A percentile compares a stretch with the other conserved stretches of the same genome.
Evolutionary conservation across 805 yeast genomes (phyloP).

Genomic region (Dipodascus albidus): DNA sequence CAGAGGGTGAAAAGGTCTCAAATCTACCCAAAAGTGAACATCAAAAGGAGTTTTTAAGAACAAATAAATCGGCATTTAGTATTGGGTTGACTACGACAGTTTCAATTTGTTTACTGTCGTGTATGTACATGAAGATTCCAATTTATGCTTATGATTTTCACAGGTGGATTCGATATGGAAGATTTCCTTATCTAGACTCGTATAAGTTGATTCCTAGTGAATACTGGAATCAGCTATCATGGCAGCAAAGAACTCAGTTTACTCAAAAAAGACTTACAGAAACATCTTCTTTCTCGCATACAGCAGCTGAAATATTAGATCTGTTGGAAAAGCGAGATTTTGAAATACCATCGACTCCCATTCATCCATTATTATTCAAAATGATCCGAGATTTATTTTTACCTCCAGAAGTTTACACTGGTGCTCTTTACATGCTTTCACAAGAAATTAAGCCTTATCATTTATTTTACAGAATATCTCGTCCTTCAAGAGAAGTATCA

Average conservation of each 20-base stretch:
- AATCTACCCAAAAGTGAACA: slow-evolving; percentile 30
- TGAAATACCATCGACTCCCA: slow-evolving; percentile 16
- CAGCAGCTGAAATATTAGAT: neutral
- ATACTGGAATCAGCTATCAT: neutral
- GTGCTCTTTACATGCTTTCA: slow-evolving; percentile 23
- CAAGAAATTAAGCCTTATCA: neutral
- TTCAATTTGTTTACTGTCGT: slow-evolving; percentile 22
- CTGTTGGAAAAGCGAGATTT: neutral
- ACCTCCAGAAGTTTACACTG: slow-evolving; percentile 38
- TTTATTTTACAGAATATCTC: neutral
- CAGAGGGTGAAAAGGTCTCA: slow-evolving; percentile 37
- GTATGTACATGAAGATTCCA: slow-evolving; percentile 15
- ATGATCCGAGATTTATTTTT: slow-evolving; percentile 33
- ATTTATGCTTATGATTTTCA: slow-evolving; percentile 18
- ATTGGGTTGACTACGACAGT: slow-evolving; percentile 13
- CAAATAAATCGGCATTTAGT: slow-evolving; percentile 4
- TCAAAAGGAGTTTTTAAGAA: slow-evolving; percentile 2
- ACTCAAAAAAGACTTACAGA: neutral
- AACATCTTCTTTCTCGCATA: neutral
- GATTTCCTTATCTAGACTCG: slow-evolving; percentile 23
- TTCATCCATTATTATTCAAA: slow-evolving; percentile 32
- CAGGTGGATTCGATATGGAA: slow-evolving; percentile 18
- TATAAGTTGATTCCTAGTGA: slow-evolving; percentile 9
- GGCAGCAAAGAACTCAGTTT: neutral
- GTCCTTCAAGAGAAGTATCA: neutral